Base-by-base conservation (phyloP, 495 filamentous ascomycete genomes). In the Penicillium cinerascens region DNA sequence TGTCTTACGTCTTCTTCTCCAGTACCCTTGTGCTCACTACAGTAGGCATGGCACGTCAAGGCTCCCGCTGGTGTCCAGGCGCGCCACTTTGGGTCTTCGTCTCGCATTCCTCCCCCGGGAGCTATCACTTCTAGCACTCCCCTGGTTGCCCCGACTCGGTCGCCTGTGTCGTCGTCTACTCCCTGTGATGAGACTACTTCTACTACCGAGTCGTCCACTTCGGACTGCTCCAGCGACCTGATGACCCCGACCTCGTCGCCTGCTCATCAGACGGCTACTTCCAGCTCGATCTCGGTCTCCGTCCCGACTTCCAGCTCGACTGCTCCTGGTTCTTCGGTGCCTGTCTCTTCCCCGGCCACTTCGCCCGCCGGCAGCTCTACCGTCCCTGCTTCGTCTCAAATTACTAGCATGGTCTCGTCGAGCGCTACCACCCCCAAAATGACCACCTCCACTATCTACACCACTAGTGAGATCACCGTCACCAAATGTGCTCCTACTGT, bases 391-490 rank as follows among this genome's bases (percentile, higher is more conserved):
- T 29, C 37, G n/a, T 39, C 37, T 39, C 29, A 33, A 10, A 33
- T 10, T 13, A 33, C 29, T 15, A 20, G 37, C 37, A 39, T 39
- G 37, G 5, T 16, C n/a, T 49, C 56, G 44, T 40, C 70, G n/a
- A 45, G 61, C 23, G 38, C 49, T n/a, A 44, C 39, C 44, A 42
- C 55, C 3, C 29, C 56, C 40, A 37, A 48, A 50, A 55, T 72
- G 60, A 83, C 80, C 44, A 81, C 78, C 22, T 85, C 82, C 10
- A 85, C 84, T 40, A 70, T 84, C 18, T 84, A 76, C 64, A 68
- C 74, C 17, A 87, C 83, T 6, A 77, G 71, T 46, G 70, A 76
- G 58, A 69, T 79, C 49, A 85, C 84, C 10, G 70, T 84, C 59
- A 82, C 78, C 6, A 78, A 74, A 50, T 86, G 82, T 61, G 73